Evolutionary conservation across 306 rosid genomes (phyloP).

Genomic region (Dryas alaskensis): DNA sequence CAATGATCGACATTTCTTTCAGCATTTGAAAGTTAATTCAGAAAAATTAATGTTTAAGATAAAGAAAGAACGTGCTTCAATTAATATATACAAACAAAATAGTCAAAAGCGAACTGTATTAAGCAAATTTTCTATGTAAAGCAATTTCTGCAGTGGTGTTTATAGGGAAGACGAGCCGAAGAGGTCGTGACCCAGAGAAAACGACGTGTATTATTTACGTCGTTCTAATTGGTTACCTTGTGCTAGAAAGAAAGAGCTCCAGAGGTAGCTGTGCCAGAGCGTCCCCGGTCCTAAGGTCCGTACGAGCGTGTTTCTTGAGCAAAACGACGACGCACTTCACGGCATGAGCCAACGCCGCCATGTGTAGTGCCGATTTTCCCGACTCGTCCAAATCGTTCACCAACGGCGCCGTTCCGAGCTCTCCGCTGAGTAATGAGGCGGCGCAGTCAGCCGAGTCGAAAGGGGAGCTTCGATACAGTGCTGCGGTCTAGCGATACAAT

Average conservation of each 20-base stretch:
- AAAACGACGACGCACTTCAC: constrained; percentile 37
- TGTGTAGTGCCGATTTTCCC: constrained; percentile 26
- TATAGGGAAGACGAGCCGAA: constrained; percentile 5
- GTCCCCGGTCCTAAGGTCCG: constrained; percentile 41
- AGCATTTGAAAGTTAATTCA: neutral
- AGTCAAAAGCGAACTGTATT: neutral
- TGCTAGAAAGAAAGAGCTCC: constrained; percentile 38
- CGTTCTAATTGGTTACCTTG: constrained; percentile 27
- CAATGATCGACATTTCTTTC: neutral
- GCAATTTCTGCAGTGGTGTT: constrained; percentile 13
- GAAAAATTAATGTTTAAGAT: neutral
- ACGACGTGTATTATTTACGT: constrained; percentile 22
- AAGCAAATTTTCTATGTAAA: constrained; percentile 11
- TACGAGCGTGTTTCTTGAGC: constrained; percentile 39
- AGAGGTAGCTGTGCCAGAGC: constrained; percentile 34
- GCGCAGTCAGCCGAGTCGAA: constrained; percentile 41
- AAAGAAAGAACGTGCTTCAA: neutral
- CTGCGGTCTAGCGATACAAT: constrained; percentile 17
- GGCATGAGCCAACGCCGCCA: constrained; percentile 40
- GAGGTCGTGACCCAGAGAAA: constrained; percentile 17
- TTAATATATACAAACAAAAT: neutral
- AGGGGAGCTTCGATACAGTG: constrained; percentile 31
- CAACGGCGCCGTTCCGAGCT: constrained; percentile 29
- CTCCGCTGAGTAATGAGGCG: constrained; percentile 33
- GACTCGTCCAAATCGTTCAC: constrained; percentile 23